Evolutionary conservation across 2,329 filamentous ascomycete genomes (phyloP).

Genomic region (Incumbomyces lentus): DNA sequence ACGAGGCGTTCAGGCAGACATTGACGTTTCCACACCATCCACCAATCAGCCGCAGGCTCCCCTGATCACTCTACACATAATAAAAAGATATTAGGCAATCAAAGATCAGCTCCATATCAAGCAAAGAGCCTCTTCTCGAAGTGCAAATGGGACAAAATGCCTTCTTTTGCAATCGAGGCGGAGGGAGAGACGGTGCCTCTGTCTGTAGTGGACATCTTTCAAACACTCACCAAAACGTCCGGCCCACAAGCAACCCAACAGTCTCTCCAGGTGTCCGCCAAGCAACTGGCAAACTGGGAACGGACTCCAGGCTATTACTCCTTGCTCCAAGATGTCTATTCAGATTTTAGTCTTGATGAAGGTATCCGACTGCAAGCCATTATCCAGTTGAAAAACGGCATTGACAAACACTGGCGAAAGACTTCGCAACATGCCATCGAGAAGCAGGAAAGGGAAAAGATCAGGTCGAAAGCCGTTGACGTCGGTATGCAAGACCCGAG

Average conservation of each 20-base stretch:
- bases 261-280: constrained; percentile 49
- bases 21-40: neutral
- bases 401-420: constrained; percentile 87
- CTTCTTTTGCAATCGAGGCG: constrained; percentile 20
- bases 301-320: constrained; percentile 55
- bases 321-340: constrained; percentile 66
- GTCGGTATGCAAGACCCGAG: constrained; percentile 70
- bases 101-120: no score
- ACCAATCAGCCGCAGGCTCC: no score
- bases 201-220: constrained; percentile 52
- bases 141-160: constrained; percentile 12
- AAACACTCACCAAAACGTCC: constrained; percentile 53
- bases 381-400: constrained; percentile 92
- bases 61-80: no score
- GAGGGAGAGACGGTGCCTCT: constrained; percentile 66
- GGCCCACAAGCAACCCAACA: constrained; percentile 39
- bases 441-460: constrained; percentile 63
- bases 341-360: constrained; percentile 64
- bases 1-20: neutral
- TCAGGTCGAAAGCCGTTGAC: constrained; percentile 64
- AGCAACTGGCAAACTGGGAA: constrained; percentile 66
- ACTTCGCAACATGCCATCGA: constrained; percentile 58
- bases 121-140: no score
- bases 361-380: constrained; percentile 81
- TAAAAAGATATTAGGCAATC: no score